Evolutionary conservation across 179 eudicot species (phyloP), one percentile per base, ranked within the genome.

Genomic region (Spergularia azorica): DNA sequence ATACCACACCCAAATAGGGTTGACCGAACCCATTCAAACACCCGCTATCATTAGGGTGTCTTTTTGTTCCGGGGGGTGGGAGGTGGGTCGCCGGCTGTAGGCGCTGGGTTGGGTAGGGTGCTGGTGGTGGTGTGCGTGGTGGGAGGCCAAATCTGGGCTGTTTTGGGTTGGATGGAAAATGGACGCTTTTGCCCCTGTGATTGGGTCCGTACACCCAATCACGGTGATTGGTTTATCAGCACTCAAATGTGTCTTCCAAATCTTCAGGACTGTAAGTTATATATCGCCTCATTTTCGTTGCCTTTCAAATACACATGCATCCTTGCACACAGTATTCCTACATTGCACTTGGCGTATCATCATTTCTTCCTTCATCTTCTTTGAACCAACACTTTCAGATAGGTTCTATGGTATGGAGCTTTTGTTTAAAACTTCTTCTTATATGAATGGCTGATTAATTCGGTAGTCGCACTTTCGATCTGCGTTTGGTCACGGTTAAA

Each of bases 401-500:
- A 14, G 55, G 70, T 66, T 16, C 21, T 43, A 67, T 67, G 71
- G 70, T 66, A 67, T 17, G 71, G 15, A 67, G 32, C 46, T 65
- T 51, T 43, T 65, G 20, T 39, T n/a, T n/a, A 15, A 63, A 26
- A 26, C 12, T 32, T 63, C 36, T 60, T 60, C 20, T 60, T 12
- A 60, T 18, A 48, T 16, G 17, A 18, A 43, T 43, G 17, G 7
- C 21, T 0, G 3, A 69, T 5, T 1, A 5, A 51, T 10, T 52
- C 9, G 17, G 56, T 46, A 17, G 5, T 50, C 39, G 7, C 6
- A 21, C 10, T 54, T 65, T 39, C 15, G 69, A 65, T 65, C 17
- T 63, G 67, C 46, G 38, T 3, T 11, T 63, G 9, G 0, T 10
- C 10, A 5, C 26, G 5, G 14, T 14, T n/a, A 59, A 59, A 59